These are phyloP conservation scores for Cyberlindnera maritima DNA, from an alignment of 805 yeast species.

Conservation along the genomic window DNA sequence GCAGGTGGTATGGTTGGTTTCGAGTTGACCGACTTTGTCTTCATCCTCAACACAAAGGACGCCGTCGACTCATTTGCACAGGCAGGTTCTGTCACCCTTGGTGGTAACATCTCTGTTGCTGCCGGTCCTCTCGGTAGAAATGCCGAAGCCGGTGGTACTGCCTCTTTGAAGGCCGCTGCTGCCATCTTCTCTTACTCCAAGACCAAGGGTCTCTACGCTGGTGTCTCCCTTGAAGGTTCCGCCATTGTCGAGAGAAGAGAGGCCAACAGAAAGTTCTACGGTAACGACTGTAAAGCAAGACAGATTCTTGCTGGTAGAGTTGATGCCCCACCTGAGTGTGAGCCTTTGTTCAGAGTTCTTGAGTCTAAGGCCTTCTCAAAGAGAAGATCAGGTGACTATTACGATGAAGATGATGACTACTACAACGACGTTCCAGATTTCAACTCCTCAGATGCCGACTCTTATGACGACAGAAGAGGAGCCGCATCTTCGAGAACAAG, in stretches of 20 bases:
- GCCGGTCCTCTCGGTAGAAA: constrained; percentile 98
- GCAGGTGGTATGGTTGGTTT: constrained; percentile 98
- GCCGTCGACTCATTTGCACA: constrained; percentile 95
- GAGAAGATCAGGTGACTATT: constrained; percentile 42
- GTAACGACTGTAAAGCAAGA: constrained; percentile 84
- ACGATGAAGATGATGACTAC: constrained; percentile 60
- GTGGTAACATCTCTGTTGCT: constrained; percentile 92
- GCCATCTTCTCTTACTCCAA: constrained; percentile 93
- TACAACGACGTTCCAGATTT: constrained; percentile 59
- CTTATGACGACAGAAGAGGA: constrained; percentile 28
- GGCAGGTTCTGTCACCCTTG: constrained; percentile 89
- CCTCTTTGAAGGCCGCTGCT: constrained; percentile 81
- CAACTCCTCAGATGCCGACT: constrained; percentile 22
- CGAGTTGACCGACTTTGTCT: constrained; percentile 93
- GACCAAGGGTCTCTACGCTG: constrained; percentile 95
- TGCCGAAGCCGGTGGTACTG: constrained; percentile 96
- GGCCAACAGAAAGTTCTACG: constrained; percentile 93
- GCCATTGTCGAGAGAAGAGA: constrained; percentile 96
- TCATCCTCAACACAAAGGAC: constrained; percentile 78
- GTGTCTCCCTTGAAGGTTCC: constrained; percentile 95
- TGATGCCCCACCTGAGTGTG: constrained; percentile 92
- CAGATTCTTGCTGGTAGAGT: constrained; percentile 80
- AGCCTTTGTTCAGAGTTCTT: constrained; percentile 78
- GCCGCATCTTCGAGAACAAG: constrained; percentile 11
- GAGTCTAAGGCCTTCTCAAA: constrained; percentile 80